phyloP scores from a whole-genome alignment of 2,329 filamentous ascomycete species.

The Xylaria sp. region DNA sequence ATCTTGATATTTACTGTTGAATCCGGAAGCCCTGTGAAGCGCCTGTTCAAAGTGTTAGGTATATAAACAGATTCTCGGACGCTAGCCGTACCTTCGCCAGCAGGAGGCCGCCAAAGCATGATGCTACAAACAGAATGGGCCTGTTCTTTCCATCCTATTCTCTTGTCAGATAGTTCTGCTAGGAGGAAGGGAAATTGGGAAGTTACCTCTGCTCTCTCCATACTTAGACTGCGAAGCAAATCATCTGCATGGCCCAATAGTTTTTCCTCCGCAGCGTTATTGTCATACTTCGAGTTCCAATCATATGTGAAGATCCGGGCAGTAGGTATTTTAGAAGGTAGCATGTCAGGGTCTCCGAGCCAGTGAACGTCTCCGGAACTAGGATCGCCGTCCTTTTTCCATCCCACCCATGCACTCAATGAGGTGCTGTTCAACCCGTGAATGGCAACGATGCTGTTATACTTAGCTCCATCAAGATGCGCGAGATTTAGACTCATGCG shows the following conservation, averaged over 20 bases:
- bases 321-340: constrained; percentile 4
- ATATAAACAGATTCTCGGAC: neutral
- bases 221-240: neutral
- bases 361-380: constrained; percentile 5
- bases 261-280: neutral
- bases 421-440: constrained; percentile 8
- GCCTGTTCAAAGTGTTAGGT: neutral
- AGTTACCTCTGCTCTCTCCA: neutral
- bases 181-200: neutral
- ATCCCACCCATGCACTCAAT: constrained; percentile 30
- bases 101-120: constrained; percentile 12
- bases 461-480: neutral
- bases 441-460: constrained; percentile 15
- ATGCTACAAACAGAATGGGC: constrained; percentile 14
- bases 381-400: neutral
- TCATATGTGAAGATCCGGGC: constrained; percentile 14
- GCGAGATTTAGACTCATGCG: neutral
- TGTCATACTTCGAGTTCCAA: constrained; percentile 9
- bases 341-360: constrained; percentile 11
- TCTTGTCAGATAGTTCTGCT: neutral
- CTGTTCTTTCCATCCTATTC: neutral
- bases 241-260: constrained; percentile 7
- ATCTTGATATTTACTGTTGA: neutral
- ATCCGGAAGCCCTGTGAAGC: neutral
- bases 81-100: constrained; percentile 8